Evolutionary conservation across 2,329 filamentous ascomycete species (phyloP).

Genomic region (Fusarium sp.): DNA sequence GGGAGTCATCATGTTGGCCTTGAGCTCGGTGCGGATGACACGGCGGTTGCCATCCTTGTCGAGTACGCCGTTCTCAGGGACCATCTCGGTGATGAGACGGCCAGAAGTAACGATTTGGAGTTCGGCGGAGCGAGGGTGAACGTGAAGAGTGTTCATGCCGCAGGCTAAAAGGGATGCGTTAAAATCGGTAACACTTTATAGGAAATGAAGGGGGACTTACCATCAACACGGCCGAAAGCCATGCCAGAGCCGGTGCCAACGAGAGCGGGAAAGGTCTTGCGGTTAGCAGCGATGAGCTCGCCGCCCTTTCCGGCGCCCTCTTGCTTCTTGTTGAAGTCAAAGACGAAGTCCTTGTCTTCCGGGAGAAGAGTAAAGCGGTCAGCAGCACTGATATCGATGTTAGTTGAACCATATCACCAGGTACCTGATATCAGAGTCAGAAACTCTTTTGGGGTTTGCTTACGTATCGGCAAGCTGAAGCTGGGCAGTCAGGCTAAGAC

Average conservation of each 20-base stretch:
- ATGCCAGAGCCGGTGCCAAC: slow-evolving; percentile 66
- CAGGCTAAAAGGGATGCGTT: slow-evolving; percentile 56
- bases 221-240: slow-evolving; percentile 66
- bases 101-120: slow-evolving; percentile 67
- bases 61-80: slow-evolving; percentile 66
- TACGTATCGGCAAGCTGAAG: slow-evolving; percentile 59
- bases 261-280: slow-evolving; percentile 71
- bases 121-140: slow-evolving; percentile 68
- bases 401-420: slow-evolving; percentile 16
- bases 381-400: slow-evolving; percentile 53
- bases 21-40: slow-evolving; percentile 61
- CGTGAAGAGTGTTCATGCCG: slow-evolving; percentile 71
- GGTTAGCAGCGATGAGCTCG: slow-evolving; percentile 67
- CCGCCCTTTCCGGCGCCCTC: slow-evolving; percentile 57
- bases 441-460: slow-evolving; percentile 26
- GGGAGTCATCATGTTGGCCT: slow-evolving; percentile 64
- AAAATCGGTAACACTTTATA: slow-evolving; percentile 7
- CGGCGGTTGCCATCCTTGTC: slow-evolving; percentile 56
- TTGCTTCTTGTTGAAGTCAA: slow-evolving; percentile 61
- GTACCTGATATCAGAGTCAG: background rate
- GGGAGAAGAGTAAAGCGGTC: slow-evolving; percentile 62
- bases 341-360: slow-evolving; percentile 63
- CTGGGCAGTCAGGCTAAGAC: slow-evolving; percentile 56
- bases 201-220: slow-evolving; percentile 39
- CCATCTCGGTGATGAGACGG: slow-evolving; percentile 65